A percentile compares a stretch with the other conserved stretches of the same genome.
Evolutionary conservation across 2,329 filamentous ascomycete species (phyloP).

Genomic region (Ascochyta pisi): DNA sequence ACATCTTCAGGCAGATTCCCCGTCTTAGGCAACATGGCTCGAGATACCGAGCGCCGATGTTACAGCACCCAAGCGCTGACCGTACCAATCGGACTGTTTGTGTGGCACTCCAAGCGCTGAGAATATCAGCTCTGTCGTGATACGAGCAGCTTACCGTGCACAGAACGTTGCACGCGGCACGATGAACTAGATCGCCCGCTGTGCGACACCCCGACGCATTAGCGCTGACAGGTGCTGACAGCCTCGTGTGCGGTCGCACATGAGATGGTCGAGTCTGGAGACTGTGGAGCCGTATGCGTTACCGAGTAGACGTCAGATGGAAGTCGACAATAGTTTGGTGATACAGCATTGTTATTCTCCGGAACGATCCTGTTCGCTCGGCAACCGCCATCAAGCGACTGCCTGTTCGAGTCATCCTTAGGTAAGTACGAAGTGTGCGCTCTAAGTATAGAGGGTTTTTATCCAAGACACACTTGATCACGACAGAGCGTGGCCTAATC

Average conservation of each 20-base stretch:
- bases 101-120: slow-evolving; percentile 9
- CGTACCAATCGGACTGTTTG: background rate
- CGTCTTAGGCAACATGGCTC: slow-evolving; percentile 3
- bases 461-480: too few species aligned
- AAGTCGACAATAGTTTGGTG: background rate
- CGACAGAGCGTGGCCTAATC: background rate
- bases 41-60: slow-evolving; percentile 13
- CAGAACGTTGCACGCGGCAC: background rate
- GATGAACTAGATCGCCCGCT: slow-evolving; percentile 2
- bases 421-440: too few species aligned
- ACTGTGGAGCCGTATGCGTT: slow-evolving; percentile 12
- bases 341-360: background rate
- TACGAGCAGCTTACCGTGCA: background rate
- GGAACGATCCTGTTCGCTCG: slow-evolving; percentile 1
- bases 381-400: background rate
- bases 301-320: slow-evolving; percentile 1
- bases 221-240: slow-evolving; percentile 7
- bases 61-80: slow-evolving; percentile 15
- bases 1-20: background rate
- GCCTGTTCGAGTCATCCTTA: too few species aligned
- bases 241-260: background rate
- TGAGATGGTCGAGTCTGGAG: slow-evolving; percentile 1
- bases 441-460: too few species aligned
- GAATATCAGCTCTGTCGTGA: slow-evolving; percentile 1
- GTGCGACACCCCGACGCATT: background rate